phyloP scores from a whole-genome alignment of 768 basidiomycete species.

The Collybia sp. region DNA sequence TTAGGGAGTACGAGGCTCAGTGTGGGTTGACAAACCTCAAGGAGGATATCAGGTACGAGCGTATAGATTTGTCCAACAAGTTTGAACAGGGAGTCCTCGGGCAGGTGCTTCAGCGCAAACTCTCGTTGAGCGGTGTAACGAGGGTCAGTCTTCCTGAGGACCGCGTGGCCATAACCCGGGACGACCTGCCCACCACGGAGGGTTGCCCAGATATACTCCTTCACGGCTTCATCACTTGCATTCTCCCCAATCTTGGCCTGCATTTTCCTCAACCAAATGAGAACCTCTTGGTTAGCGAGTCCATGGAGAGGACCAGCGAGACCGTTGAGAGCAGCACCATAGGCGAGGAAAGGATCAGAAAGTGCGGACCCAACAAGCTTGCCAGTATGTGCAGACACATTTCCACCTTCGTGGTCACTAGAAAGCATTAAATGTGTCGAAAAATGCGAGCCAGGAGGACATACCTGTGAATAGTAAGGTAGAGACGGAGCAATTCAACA shows the following conservation, averaged over 20 bases:
- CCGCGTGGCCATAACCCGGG: constrained; percentile 88
- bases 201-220: constrained; percentile 93
- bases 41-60: constrained; percentile 85
- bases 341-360: constrained; percentile 96
- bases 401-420: constrained; percentile 97
- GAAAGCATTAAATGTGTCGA: neutral
- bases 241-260: constrained; percentile 82
- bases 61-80: constrained; percentile 88
- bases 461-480: constrained; percentile 94
- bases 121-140: constrained; percentile 89
- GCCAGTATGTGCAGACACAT: constrained; percentile 93
- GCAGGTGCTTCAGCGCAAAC: constrained; percentile 82
- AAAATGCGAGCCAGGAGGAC: neutral
- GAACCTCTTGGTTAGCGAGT: constrained; percentile 95
- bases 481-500: constrained; percentile 91
- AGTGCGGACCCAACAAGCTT: constrained; percentile 94
- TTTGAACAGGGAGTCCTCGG: constrained; percentile 88
- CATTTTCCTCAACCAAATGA: constrained; percentile 94
- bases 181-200: constrained; percentile 92
- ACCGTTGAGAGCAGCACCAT: constrained; percentile 89
- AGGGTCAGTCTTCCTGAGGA: constrained; percentile 87
- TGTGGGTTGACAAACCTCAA: constrained; percentile 47
- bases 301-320: constrained; percentile 97
- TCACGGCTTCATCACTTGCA: constrained; percentile 82
- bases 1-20: neutral